Evolutionary conservation across 805 yeast genomes (phyloP).

Genomic region (Candida alai): DNA sequence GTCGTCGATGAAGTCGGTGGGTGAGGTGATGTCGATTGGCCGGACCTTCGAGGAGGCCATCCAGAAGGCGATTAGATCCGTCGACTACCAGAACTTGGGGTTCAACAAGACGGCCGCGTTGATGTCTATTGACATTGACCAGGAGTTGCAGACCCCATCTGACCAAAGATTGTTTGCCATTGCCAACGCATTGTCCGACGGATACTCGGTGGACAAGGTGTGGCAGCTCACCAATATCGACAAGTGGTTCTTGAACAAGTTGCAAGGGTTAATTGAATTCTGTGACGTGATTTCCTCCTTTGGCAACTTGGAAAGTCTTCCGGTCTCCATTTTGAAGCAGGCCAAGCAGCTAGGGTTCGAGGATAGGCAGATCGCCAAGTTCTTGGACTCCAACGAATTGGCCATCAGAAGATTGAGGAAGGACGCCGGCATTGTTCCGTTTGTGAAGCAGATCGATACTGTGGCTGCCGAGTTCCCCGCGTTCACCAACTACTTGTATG

Average conservation of each 20-base stretch:
- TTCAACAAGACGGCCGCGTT: slow-evolving; percentile 81
- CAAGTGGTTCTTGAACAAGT: slow-evolving; percentile 92
- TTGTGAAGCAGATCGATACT: slow-evolving; percentile 95
- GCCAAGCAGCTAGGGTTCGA: slow-evolving; percentile 97
- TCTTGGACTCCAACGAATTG: slow-evolving; percentile 84
- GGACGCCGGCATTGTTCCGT: slow-evolving; percentile 83
- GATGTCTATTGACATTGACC: slow-evolving; percentile 88
- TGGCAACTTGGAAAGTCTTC: slow-evolving; percentile 58
- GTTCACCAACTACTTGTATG: slow-evolving; percentile 86
- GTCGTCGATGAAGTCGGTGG: slow-evolving; percentile 97
- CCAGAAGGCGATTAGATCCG: slow-evolving; percentile 94
- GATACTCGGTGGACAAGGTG: slow-evolving; percentile 87
- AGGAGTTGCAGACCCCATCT: slow-evolving; percentile 94
- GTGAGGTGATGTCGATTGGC: slow-evolving; percentile 98
- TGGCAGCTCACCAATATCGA: slow-evolving; percentile 91
- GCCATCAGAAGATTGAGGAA: slow-evolving; percentile 87
- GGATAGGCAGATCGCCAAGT: slow-evolving; percentile 92
- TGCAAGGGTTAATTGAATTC: slow-evolving; percentile 68
- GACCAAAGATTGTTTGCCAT: slow-evolving; percentile 95
- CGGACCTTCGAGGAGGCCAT: slow-evolving; percentile 97
- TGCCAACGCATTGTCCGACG: slow-evolving; percentile 88
- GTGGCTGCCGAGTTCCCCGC: slow-evolving; percentile 99
- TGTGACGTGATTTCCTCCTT: slow-evolving; percentile 55
- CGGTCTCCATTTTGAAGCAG: slow-evolving; percentile 61
- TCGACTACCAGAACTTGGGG: slow-evolving; percentile 94